Evolutionary conservation across 768 basidiomycete species (phyloP).

Genomic region (Hypholoma sublateritium): DNA sequence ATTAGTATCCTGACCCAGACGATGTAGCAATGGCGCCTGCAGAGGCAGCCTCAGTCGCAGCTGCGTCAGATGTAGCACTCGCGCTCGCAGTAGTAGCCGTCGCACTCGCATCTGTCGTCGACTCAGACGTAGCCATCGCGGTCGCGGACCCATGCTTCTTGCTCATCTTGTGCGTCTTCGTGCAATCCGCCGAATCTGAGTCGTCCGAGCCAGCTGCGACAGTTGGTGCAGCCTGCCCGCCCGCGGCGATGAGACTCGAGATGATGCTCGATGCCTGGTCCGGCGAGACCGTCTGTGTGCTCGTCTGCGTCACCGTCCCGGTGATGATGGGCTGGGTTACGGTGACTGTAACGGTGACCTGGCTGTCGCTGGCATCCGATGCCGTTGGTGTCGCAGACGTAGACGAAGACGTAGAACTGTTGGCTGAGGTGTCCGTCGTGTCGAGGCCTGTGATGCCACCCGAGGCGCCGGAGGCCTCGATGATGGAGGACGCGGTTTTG

Average conservation of each 20-base stretch:
- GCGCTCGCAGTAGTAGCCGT: background rate
- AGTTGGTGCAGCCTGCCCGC: background rate
- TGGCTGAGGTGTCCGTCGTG: slow-evolving; percentile 8
- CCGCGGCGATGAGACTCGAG: slow-evolving; percentile 27
- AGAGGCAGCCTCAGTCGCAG: too few species aligned
- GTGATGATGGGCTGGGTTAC: slow-evolving; percentile 22
- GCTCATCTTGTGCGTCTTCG: background rate
- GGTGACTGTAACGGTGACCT: slow-evolving; percentile 30
- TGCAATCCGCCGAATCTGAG: background rate
- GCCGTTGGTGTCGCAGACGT: slow-evolving; percentile 8
- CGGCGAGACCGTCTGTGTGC: slow-evolving; percentile 39
- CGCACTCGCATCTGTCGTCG: background rate
- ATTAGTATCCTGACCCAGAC: too few species aligned
- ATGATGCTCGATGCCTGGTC: slow-evolving; percentile 29
- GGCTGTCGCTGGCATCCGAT: background rate
- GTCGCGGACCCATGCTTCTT: background rate
- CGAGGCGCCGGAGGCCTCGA: slow-evolving; percentile 45
- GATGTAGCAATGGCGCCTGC: too few species aligned
- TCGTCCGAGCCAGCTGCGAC: background rate
- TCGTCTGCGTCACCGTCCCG: slow-evolving; percentile 27
- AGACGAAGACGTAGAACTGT: slow-evolving; percentile 9
- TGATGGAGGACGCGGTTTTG: slow-evolving; percentile 42
- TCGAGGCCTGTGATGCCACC: slow-evolving; percentile 3
- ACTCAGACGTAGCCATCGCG: background rate
- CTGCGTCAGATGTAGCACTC: too few species aligned